A percentile compares a stretch with the other conserved stretches of the same genome.
phyloP scores from a whole-genome alignment of 2,329 filamentous ascomycete genomes.

The Trematosphaeria pertusa region DNA sequence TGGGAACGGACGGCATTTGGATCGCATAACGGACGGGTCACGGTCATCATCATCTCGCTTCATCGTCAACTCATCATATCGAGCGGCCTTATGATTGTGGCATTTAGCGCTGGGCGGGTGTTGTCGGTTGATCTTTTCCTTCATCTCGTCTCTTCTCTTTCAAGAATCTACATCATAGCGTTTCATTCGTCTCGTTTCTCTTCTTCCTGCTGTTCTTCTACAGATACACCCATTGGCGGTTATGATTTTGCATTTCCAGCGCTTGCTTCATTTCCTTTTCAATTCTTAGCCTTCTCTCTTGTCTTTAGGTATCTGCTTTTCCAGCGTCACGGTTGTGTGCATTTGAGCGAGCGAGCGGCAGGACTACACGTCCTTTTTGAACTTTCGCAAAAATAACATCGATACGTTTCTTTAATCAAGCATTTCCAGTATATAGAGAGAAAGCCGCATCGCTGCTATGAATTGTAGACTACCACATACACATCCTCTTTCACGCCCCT shows the following conservation, averaged over 20 bases:
- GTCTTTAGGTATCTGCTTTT: conserved; percentile 14
- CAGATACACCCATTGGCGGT: conserved; percentile 37
- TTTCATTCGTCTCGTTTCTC: conserved; percentile 22
- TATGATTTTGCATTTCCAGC: conserved; percentile 34
- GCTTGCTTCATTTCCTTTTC: conserved; percentile 22
- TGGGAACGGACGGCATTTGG: conserved; percentile 13
- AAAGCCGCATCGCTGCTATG: conserved; percentile 4
- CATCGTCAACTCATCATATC: conserved; percentile 23
- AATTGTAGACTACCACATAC: not conserved
- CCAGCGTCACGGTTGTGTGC: not conserved
- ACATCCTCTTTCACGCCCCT: not conserved
- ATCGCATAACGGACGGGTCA: conserved; percentile 28
- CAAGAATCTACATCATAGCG: conserved; percentile 37
- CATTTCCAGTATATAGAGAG: conserved; percentile 3
- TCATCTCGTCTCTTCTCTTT: conserved; percentile 19
- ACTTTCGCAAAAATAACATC: conserved; percentile 1
- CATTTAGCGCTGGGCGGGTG: conserved; percentile 48
- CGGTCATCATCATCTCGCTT: conserved; percentile 26
- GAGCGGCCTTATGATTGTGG: conserved; percentile 43
- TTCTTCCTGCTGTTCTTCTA: conserved; percentile 30
- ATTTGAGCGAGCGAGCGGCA: conserved; percentile 2
- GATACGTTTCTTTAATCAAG: not conserved
- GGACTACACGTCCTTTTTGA: not conserved
- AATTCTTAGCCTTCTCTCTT: conserved; percentile 8
- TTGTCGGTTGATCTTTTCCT: conserved; percentile 26